Base-by-base conservation (phyloP, 345 rosid species). In the Chamaenerion angustifolium region DNA sequence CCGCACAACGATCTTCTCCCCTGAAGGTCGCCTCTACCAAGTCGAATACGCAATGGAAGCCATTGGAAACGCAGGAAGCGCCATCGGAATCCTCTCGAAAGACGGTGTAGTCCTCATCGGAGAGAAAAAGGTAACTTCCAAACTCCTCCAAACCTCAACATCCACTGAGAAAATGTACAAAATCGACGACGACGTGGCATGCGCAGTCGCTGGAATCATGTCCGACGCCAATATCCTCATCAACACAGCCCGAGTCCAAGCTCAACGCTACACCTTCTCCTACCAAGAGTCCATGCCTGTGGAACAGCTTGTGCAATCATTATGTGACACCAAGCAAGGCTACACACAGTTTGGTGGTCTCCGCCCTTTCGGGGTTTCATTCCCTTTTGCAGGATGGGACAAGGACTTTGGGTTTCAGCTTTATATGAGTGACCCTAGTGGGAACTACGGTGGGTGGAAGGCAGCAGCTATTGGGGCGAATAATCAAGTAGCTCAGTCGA, bases 1-100 rank as follows among this genome's bases (percentile, higher is more conserved):
- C 68, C 94, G 98, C 49, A 90, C 98, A 4, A 90, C 98, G 19
- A 90, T 90, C 68, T 90, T 90, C 77, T 90, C 98, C 43, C 98
- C 98, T 11, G 98, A 90, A 74, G 98, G 96, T 40, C 96, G 98
- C 60, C 96, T 90, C 43, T 90, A 90, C 71, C 98, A 90, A 63
- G 98, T 90, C 10, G 98, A 90, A 69, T 90, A 83, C 49, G 98
- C 98, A 14, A 86, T 90, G 98, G 98, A 90, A 61, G 98, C 95
- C 58, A 90, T 90, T 47, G 98, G 98, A 18, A 86, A 86, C 64
- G 98, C 98, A 0, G 98, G 98, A 19, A 70, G 78, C 62, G 98
- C 98, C 0, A 86, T 90, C 46, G 98, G 98, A 27, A 76, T 90
- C 60, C 59, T 90, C 44, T 68, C 96, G 2, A 82, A 83, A 74